Percentiles rank a stretch among this genome's conserved stretches.
phyloP scores from a whole-genome alignment of 2,329 filamentous ascomycete species.

The Penicillium brevicompactum region DNA sequence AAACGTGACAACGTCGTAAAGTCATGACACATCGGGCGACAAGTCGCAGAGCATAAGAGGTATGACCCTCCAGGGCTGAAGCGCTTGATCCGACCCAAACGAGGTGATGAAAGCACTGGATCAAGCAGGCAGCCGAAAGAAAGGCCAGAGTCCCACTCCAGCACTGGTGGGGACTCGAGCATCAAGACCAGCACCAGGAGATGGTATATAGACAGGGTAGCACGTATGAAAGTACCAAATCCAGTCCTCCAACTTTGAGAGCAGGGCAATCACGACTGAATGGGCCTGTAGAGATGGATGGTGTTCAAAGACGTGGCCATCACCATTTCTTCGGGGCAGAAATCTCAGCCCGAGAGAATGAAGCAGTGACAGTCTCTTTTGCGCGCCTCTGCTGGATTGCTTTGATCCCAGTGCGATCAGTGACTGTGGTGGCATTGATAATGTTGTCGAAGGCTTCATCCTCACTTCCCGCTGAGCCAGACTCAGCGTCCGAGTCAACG shows the following conservation, averaged over 20 bases:
- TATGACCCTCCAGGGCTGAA: not conserved
- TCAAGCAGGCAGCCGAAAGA: no score
- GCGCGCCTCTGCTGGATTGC: slow-evolving; percentile 60
- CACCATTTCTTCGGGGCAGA: slow-evolving; percentile 52
- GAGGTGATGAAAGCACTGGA: no score
- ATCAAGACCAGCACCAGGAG: no score
- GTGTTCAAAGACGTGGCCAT: not conserved
- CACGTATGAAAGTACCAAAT: not conserved
- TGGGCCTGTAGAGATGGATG: not conserved
- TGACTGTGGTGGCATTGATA: slow-evolving; percentile 86
- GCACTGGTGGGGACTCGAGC: no score
- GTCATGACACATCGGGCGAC: not conserved
- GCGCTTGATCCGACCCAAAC: no score
- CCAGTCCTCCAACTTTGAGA: not conserved
- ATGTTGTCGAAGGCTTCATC: slow-evolving; percentile 87
- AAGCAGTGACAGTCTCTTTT: slow-evolving; percentile 52
- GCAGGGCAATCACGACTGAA: not conserved
- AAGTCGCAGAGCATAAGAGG: not conserved
- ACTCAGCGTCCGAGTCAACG: slow-evolving; percentile 67
- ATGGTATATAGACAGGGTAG: not conserved
- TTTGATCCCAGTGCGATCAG: slow-evolving; percentile 76
- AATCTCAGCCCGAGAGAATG: slow-evolving; percentile 52
- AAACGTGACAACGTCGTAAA: not conserved
- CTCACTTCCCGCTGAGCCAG: slow-evolving; percentile 67
- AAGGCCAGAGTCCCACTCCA: no score